phyloP scores from a whole-genome alignment of 176 grass and related monocot species.

The Triticum dicoccoides region DNA sequence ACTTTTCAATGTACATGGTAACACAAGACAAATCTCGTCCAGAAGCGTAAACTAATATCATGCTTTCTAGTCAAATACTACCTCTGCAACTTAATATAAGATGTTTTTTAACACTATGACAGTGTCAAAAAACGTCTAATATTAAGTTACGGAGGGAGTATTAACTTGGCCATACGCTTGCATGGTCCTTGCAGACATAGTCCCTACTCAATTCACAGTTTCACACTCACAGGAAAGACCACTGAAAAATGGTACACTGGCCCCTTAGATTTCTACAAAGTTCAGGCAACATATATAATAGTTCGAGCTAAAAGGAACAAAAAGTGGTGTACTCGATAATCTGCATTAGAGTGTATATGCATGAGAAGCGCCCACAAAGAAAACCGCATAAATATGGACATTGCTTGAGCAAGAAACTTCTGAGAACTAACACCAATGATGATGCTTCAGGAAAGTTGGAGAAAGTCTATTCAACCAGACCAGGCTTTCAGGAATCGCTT shows the following conservation, averaged over 20 bases:
- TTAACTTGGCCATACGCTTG: neutral
- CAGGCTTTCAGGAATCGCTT: slow-evolving; percentile 31
- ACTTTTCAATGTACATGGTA: slow-evolving; percentile 4
- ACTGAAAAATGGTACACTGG: neutral
- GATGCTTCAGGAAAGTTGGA: slow-evolving; percentile 47
- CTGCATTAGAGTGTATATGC: neutral
- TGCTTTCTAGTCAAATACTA: neutral
- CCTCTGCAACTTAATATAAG: too few species aligned
- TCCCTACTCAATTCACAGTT: neutral
- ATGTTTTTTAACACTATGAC: too few species aligned
- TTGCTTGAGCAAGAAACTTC: slow-evolving; percentile 39
- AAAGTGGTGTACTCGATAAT: neutral
- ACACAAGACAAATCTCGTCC: slow-evolving; percentile 15
- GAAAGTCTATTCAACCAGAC: slow-evolving; percentile 26
- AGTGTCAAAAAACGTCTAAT: too few species aligned
- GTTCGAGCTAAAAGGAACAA: slow-evolving; percentile 30
- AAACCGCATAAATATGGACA: slow-evolving; percentile 6
- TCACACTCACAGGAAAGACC: neutral
- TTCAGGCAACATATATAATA: slow-evolving; percentile 6
- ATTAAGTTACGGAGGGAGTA: too few species aligned
- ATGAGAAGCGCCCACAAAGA: slow-evolving; percentile 8
- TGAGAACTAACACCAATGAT: slow-evolving; percentile 51
- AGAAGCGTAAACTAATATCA: neutral
- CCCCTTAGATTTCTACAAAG: slow-evolving; percentile 1
- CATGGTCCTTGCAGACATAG: neutral